Base-by-base conservation (phyloP, 1,284 basidiomycete genomes). In the Athelia sp. region DNA sequence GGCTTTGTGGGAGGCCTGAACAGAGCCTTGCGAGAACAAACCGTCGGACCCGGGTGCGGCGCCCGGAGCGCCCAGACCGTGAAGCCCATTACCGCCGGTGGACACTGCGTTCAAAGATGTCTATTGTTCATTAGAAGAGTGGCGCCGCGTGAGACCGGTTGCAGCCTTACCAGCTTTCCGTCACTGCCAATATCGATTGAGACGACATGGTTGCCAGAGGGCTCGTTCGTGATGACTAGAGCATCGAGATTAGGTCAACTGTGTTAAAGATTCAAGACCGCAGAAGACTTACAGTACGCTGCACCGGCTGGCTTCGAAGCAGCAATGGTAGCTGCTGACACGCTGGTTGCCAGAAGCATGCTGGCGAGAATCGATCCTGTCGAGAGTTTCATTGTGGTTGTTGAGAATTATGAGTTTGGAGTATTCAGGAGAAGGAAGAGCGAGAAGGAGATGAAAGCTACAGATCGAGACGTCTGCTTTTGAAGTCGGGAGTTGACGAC, bases 11-110 rank as follows among this genome's bases (percentile, higher is more conserved):
- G 69, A 72, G 2, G 66, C 70, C 54, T 74, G 73, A 51, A 78
- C 60, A 13, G 70, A 59, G 18, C 73, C 74, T 60, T 77, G 75
- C 4, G 70, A 71, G 65, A 78, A 75, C 23, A 77, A 56, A 13
- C 69, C 60, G 52, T 79, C 75, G 13, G 75, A 71, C 3, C 53
- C 55, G 23, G 40, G 71, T 50, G 48, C 48, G 3, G 52, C 51
- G 23, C 51, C 61, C n/a, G 62, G 58, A 24, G 52, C 61, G 17
- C 61, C 58, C 24, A 61, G 52, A 18, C 71, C 74, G 52, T 76
- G 74, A 17, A 61, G 58, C 10, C 76, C 75, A 24, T 62, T 50
- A 26, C 75, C 75, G 22, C 66, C 62, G 15, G 74, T 65, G 36
- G 62, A 57, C 11, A 72, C 59, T 19, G 67, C 69, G 48, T 60